Percentiles rank a stretch among this genome's conserved stretches.
These are phyloP conservation scores for Elsinoe australis DNA, from an alignment of 2,329 filamentous ascomycete genomes.

Conservation along the genomic window DNA sequence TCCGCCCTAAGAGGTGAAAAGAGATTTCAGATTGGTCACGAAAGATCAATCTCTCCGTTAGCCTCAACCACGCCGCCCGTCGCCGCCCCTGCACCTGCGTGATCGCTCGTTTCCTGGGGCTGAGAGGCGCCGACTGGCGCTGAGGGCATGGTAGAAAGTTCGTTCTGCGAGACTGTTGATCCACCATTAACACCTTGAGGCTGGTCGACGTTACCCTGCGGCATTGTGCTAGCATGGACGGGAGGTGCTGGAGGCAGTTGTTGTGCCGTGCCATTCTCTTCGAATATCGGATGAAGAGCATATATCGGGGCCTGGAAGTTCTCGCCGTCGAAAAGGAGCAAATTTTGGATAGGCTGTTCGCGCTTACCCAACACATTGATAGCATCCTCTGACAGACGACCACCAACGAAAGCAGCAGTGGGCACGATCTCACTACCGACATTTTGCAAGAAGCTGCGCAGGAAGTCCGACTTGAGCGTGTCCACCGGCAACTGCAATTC, in stretches of 20 bases:
- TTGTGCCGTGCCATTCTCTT: too few relatives aligned
- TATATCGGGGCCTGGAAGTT: constrained; percentile 71
- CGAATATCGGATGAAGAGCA: constrained; percentile 22
- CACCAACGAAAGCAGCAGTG: constrained; percentile 81
- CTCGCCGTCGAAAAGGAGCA: constrained; percentile 84
- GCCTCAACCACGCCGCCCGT: too few relatives aligned
- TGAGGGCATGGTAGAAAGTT: too few relatives aligned
- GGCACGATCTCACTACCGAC: constrained; percentile 77
- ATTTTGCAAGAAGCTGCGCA: constrained; percentile 80
- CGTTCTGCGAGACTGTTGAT: too few relatives aligned
- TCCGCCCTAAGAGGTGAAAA: too few relatives aligned
- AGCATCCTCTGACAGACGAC: constrained; percentile 86
- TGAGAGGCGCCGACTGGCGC: too few relatives aligned
- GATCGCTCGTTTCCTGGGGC: too few relatives aligned
- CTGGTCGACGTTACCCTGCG: too few relatives aligned
- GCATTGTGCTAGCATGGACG: not conserved
- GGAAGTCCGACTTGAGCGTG: constrained; percentile 50
- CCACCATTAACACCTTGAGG: too few relatives aligned
- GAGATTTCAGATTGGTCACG: too few relatives aligned
- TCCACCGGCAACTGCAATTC: constrained; percentile 46
- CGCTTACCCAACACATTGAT: constrained; percentile 89
- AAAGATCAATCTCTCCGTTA: too few relatives aligned
- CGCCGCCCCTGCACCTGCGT: too few relatives aligned
- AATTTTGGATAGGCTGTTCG: constrained; percentile 93
- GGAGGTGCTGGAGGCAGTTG: not conserved